A percentile compares a stretch with the other conserved stretches of the same genome.
Conservation (phyloP, 176 grass and related monocot species). For the Cymbopogon citratus region DNA sequence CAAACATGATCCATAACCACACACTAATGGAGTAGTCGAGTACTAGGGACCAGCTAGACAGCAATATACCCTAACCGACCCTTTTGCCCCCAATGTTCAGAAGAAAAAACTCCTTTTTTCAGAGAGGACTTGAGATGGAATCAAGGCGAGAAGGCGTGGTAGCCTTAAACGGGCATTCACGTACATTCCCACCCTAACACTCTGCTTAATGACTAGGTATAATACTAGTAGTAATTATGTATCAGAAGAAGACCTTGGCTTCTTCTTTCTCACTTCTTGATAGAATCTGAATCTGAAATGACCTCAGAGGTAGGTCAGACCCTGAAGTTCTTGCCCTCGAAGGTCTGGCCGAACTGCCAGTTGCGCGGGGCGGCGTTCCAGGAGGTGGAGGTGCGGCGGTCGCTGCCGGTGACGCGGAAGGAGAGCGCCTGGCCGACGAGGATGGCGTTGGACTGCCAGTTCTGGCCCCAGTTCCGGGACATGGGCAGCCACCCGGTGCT, state of each 20-base stretch:
- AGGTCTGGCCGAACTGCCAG: slow-evolving; percentile 87
- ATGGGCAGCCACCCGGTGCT: slow-evolving; percentile 66
- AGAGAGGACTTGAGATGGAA: background rate
- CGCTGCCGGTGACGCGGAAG: slow-evolving; percentile 69
- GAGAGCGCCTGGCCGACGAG: slow-evolving; percentile 64
- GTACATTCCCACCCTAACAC: background rate
- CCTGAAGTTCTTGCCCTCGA: slow-evolving; percentile 80
- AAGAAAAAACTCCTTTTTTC: background rate
- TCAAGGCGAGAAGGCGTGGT: background rate
- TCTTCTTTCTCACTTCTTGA: background rate
- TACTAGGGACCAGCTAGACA: background rate
- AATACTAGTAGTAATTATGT: background rate
- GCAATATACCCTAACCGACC: slow-evolving; percentile 1
- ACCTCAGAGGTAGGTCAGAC: slow-evolving; percentile 12
- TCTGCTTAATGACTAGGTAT: background rate
- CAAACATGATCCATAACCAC: slow-evolving; percentile 13
- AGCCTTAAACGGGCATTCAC: background rate
- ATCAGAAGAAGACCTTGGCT: background rate
- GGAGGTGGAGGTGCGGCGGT: slow-evolving; percentile 65
- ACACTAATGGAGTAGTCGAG: background rate
- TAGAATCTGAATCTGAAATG: background rate
- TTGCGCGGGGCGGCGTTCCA: slow-evolving; percentile 45
- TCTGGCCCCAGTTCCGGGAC: slow-evolving; percentile 93
- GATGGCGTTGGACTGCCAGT: slow-evolving; percentile 72
- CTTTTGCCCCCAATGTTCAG: background rate